phyloP scores from a whole-genome alignment of 1,139 yeast genomes.

The Maudiozyma humilis region DNA sequence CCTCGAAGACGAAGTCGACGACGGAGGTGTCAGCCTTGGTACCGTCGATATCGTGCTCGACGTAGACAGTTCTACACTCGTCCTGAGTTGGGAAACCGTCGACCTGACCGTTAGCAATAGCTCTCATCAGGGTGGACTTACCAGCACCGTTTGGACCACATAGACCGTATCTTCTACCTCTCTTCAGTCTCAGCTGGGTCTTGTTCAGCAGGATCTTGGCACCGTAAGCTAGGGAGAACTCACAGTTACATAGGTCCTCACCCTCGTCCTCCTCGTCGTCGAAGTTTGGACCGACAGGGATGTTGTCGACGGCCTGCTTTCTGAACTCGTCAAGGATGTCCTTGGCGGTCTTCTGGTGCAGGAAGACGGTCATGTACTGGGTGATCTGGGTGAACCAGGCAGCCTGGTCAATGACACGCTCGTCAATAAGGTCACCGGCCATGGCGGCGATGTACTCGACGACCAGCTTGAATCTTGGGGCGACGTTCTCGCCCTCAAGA shows the following conservation, averaged over 20 bases:
- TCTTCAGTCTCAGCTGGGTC: conserved; percentile 97
- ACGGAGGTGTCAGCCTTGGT: conserved; percentile 94
- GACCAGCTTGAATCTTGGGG: conserved; percentile 69
- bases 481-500: conserved; percentile 56
- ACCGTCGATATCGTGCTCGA: conserved; percentile 98
- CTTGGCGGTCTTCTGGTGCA: conserved; percentile 89
- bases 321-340: conserved; percentile 90
- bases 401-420: conserved; percentile 87
- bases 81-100: conserved; percentile 99
- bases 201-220: conserved; percentile 99
- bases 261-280: conserved; percentile 99
- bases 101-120: conserved; percentile 99
- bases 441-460: conserved; percentile 82
- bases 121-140: conserved; percentile 99
- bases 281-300: conserved; percentile 89
- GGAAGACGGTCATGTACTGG: conserved; percentile 92
- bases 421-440: conserved; percentile 98
- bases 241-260: conserved; percentile 99
- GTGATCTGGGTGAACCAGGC: conserved; percentile 84
- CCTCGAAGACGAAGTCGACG: conserved; percentile 78
- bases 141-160: conserved; percentile 99
- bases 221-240: conserved; percentile 99
- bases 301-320: conserved; percentile 94
- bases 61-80: conserved; percentile 97
- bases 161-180: conserved; percentile 99